phyloP scores from a whole-genome alignment of 2,329 filamentous ascomycete genomes.

The Ascochyta rabiei region DNA sequence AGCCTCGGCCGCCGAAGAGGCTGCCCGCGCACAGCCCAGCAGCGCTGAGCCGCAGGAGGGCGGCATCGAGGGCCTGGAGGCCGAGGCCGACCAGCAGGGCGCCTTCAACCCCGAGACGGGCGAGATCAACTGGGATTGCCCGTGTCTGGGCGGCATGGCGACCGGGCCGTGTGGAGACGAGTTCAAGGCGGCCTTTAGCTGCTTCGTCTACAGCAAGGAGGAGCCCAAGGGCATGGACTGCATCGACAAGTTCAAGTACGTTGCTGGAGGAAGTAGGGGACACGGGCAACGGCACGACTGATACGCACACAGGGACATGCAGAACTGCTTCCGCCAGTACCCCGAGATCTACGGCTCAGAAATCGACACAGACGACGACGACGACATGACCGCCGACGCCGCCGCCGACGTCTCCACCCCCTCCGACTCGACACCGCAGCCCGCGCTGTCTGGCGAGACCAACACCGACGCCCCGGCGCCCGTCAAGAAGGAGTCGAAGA shows the following conservation, averaged over 20 bases:
- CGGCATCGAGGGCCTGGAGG: slow-evolving; percentile 67
- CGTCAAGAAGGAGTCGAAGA: slow-evolving; percentile 3
- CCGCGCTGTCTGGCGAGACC: slow-evolving; percentile 1
- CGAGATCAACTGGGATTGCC: slow-evolving; percentile 99
- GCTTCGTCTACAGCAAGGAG: slow-evolving; percentile 93
- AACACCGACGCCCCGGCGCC: not conserved
- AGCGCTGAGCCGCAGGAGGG: slow-evolving; percentile 26
- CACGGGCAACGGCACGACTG: no score
- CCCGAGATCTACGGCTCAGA: slow-evolving; percentile 93
- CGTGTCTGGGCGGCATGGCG: slow-evolving; percentile 96
- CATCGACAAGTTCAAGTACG: slow-evolving; percentile 96
- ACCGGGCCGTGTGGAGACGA: slow-evolving; percentile 93
- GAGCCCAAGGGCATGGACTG: slow-evolving; percentile 98
- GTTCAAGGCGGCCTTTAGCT: slow-evolving; percentile 95
- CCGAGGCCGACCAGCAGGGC: slow-evolving; percentile 83
- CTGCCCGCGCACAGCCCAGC: slow-evolving; percentile 20
- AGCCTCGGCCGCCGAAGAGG: slow-evolving; percentile 9
- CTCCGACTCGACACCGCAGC: not conserved
- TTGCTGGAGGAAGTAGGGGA: slow-evolving; percentile 22
- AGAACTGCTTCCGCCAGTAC: slow-evolving; percentile 92
- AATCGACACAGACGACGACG: slow-evolving; percentile 79
- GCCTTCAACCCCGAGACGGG: slow-evolving; percentile 98
- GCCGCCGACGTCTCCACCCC: slow-evolving; percentile 6
- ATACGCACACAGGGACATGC: slow-evolving; percentile 74
- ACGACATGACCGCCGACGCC: slow-evolving; percentile 48